phyloP scores from a whole-genome alignment of 2,329 filamentous ascomycete species.

The Epichloe baconii region DNA sequence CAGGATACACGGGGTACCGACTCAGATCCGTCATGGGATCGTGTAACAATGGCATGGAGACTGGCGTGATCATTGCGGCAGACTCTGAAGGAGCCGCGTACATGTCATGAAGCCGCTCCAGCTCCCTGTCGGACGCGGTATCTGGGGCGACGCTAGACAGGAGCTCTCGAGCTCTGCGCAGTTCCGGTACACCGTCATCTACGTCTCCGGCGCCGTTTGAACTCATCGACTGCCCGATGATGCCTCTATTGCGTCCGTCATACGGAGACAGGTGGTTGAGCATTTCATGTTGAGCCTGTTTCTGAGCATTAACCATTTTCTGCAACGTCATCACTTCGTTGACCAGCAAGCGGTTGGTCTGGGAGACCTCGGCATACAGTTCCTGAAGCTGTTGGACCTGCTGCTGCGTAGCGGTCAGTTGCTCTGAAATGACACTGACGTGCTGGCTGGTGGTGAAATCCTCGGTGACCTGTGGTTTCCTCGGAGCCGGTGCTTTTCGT shows the following conservation, averaged over 20 bases:
- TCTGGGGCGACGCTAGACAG: slow-evolving; percentile 40
- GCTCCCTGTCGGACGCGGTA: slow-evolving; percentile 37
- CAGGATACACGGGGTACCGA: slow-evolving; percentile 70
- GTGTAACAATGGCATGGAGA: slow-evolving; percentile 33
- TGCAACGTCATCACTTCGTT: slow-evolving; percentile 49
- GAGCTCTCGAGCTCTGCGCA: slow-evolving; percentile 44
- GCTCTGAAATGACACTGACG: slow-evolving; percentile 77
- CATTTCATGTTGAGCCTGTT: slow-evolving; percentile 44
- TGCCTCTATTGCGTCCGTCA: slow-evolving; percentile 26
- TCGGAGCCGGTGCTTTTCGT: slow-evolving; percentile 81
- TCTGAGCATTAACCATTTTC: slow-evolving; percentile 45
- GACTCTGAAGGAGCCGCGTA: slow-evolving; percentile 43
- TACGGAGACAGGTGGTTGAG: slow-evolving; percentile 40
- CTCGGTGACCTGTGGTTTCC: slow-evolving; percentile 54
- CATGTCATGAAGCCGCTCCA: slow-evolving; percentile 41
- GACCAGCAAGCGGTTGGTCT: slow-evolving; percentile 48
- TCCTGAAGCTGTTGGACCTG: slow-evolving; percentile 82
- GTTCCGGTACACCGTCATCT: slow-evolving; percentile 38
- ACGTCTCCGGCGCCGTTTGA: slow-evolving; percentile 27
- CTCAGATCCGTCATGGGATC: slow-evolving; percentile 42
- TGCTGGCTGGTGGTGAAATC: slow-evolving; percentile 78
- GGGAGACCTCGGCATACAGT: slow-evolving; percentile 63
- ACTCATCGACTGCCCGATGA: slow-evolving; percentile 20
- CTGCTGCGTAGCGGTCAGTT: slow-evolving; percentile 79
- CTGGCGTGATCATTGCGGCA: slow-evolving; percentile 27